Base-by-base conservation (phyloP, 2,329 filamentous ascomycete species). In the Pleoardoris graminearum region DNA sequence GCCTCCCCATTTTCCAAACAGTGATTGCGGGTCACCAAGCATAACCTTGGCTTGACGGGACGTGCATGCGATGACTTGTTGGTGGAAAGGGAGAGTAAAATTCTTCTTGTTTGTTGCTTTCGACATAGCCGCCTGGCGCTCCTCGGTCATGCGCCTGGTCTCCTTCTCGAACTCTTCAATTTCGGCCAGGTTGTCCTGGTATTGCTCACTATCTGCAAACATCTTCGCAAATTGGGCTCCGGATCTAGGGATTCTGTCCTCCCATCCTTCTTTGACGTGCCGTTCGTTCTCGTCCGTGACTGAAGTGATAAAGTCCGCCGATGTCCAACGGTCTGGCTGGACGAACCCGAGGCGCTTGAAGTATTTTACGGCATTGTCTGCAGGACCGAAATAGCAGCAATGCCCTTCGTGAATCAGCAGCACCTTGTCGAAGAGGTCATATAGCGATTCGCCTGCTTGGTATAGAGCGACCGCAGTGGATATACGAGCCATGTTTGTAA, bases 231-330 rank as follows among this genome's bases (percentile, higher is more conserved):
- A 85, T 29, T 85, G 79, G 4, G 79, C 78, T 5, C 80, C 73
- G 1, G 79, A 82, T 14, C 80, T 74, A 0, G 84, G 83, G 23
- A 83, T 79, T 4, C 78, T 78, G 57, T 83, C 67, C 63, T 86
- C 81, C 70, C 78, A 86, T 1, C 82, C 84, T 14, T 79, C 67
- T 35, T 78, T 79, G 16, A 85, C 68, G 27, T 81, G 75, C 27
- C 85, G 77, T 53, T 86, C 85, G 49, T 84, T 76, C 1, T 80
- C 75, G 37, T 83, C 82, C 7, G 86, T 89, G 74, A 90, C 86
- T 19, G 85, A 87, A 1, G 86, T 90, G 43, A 90, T 72, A 75
- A 89, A 90, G 66, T 90, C 87, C 17, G 86, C 85, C 0, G 84
- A 87, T 0, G 86, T 89, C 74, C 85, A 83, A 12, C 86, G 83